phyloP scores from a whole-genome alignment of 208 protist genomes.

The Leishmania major region DNA sequence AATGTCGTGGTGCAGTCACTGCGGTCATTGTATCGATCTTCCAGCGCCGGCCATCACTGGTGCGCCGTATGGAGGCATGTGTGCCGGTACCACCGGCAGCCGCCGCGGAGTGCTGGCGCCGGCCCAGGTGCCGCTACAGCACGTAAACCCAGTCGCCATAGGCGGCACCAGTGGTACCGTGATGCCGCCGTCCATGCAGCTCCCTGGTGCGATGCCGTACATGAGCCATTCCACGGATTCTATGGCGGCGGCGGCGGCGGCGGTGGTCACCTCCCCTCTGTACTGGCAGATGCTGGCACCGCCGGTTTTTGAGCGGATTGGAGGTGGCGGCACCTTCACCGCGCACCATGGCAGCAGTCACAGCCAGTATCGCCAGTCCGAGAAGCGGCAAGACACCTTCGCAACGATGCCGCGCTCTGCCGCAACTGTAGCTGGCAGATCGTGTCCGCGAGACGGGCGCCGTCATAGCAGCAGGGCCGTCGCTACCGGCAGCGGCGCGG shows the following conservation, averaged over 20 bases:
- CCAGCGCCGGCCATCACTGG: neutral
- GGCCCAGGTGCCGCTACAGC: neutral
- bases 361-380: neutral
- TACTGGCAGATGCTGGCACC: neutral
- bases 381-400: neutral
- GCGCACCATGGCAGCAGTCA: neutral
- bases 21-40: neutral
- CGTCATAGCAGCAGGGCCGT: conserved; percentile 9
- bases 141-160: conserved; percentile 1
- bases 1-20: conserved; percentile 2
- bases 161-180: neutral
- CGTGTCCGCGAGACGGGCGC: neutral
- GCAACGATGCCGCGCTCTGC: neutral
- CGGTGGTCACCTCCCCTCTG: neutral
- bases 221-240: neutral
- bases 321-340: neutral
- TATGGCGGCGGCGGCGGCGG: neutral
- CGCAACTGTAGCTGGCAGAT: conserved; percentile 3
- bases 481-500: neutral
- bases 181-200: neutral
- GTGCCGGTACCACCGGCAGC: neutral
- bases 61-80: neutral
- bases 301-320: neutral
- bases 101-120: neutral
- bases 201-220: neutral